phyloP scores from a whole-genome alignment of 192 early-diverging fungal genomes.

The Chytriomyces hyalinus region DNA sequence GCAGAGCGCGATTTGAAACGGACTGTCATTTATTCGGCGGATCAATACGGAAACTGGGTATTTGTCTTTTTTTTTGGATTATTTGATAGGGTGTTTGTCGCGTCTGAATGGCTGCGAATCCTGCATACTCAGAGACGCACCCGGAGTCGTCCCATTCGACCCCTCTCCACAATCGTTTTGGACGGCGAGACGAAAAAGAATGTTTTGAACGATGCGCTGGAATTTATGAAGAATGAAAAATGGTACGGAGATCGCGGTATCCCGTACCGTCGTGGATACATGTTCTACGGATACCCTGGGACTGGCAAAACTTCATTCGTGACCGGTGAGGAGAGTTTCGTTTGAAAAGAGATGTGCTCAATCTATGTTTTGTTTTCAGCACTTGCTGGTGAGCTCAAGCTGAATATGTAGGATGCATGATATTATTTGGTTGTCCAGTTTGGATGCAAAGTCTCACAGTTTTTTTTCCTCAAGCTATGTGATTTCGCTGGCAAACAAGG shows the following conservation, averaged over 20 bases:
- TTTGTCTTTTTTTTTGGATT: neutral
- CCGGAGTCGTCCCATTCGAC: constrained; percentile 57
- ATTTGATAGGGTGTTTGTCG: no score
- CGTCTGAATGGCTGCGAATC: neutral
- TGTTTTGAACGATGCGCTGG: constrained; percentile 46
- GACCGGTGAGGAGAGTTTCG: constrained; percentile 11
- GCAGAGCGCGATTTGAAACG: constrained; percentile 63
- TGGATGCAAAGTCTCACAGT: neutral
- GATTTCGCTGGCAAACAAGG: constrained; percentile 68
- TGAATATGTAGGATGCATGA: constrained; percentile 63
- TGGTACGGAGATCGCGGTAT: constrained; percentile 63
- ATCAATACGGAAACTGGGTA: constrained; percentile 73
- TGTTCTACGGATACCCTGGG: constrained; percentile 74
- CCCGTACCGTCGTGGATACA: constrained; percentile 70
- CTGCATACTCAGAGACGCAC: constrained; percentile 37
- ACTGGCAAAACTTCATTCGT: constrained; percentile 74
- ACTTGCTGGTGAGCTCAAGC: constrained; percentile 72
- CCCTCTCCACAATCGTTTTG: constrained; percentile 47
- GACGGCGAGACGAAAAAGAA: constrained; percentile 35
- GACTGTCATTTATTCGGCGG: constrained; percentile 69
- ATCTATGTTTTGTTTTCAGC: constrained; percentile 49
- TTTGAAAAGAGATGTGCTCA: neutral
- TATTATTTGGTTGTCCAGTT: no score
- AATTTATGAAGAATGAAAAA: constrained; percentile 50
- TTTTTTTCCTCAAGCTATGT: constrained; percentile 40